Percentiles rank a stretch among this genome's conserved stretches.
phyloP scores from a whole-genome alignment of 306 rosid species.

The Quercus parvula region DNA sequence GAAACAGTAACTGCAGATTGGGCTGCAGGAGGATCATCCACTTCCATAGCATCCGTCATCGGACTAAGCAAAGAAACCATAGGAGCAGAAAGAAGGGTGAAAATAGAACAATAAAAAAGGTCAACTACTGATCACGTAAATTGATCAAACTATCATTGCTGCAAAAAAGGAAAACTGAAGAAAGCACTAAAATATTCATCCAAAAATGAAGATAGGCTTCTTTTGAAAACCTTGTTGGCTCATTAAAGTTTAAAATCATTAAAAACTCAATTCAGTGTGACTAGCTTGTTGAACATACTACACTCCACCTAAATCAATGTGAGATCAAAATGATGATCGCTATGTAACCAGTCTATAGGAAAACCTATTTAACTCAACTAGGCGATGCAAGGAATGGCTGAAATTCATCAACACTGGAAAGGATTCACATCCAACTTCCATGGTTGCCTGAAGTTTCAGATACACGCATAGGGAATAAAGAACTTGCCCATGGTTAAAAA shows the following conservation, averaged over 20 bases:
- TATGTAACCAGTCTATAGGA: background rate
- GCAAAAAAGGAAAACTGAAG: background rate
- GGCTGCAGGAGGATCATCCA: slow-evolving; percentile 52
- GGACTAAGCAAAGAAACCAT: slow-evolving; percentile 31
- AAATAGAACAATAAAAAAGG: background rate
- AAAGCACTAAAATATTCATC: background rate
- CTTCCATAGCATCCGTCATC: slow-evolving; percentile 63
- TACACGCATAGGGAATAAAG: background rate
- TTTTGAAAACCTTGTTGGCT: background rate
- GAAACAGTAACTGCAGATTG: slow-evolving; percentile 51
- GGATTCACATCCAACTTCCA: background rate
- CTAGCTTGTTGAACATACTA: background rate
- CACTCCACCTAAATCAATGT: background rate
- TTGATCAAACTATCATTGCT: background rate
- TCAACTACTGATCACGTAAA: slow-evolving; percentile 19
- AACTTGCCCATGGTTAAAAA: background rate
- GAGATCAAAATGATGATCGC: background rate
- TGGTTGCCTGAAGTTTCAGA: background rate
- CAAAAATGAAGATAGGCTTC: background rate
- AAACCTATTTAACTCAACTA: background rate
- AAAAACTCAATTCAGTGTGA: background rate
- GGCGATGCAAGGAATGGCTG: background rate
- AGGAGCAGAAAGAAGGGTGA: background rate
- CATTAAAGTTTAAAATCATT: background rate
- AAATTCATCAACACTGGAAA: background rate